Conservation (phyloP, 768 basidiomycete species). For the Suillus clintonianus region DNA sequence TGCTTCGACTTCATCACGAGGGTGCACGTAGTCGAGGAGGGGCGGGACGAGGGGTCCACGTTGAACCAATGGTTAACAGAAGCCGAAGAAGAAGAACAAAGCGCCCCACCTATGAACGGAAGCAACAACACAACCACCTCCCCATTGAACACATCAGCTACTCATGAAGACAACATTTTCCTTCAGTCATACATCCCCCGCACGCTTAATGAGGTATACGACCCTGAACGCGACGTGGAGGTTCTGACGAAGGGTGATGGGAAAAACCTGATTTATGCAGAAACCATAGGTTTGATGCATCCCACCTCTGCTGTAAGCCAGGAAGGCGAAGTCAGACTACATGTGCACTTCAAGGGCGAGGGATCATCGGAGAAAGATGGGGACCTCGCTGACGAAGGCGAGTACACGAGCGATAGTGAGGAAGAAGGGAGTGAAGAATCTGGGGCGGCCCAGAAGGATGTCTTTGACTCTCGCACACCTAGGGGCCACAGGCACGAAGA, state of each 20-base stretch:
- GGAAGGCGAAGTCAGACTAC: conserved; percentile 7
- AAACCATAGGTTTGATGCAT: conserved; percentile 78
- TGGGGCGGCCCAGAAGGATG: conserved; percentile 28
- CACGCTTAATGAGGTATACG: conserved; percentile 87
- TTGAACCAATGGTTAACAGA: conserved; percentile 54
- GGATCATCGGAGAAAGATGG: conserved; percentile 19
- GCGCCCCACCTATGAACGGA: conserved; percentile 12
- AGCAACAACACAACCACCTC: conserved; percentile 12
- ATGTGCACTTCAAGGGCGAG: conserved; percentile 20
- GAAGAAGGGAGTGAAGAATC: conserved; percentile 37
- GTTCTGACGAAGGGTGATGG: conserved; percentile 71
- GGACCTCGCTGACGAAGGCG: conserved; percentile 23
- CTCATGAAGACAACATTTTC: conserved; percentile 88
- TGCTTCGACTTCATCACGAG: conserved; percentile 89
- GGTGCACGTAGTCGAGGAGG: conserved; percentile 42
- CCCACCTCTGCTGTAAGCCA: conserved; percentile 20
- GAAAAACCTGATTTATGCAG: conserved; percentile 78
- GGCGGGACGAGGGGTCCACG: conserved; percentile 24
- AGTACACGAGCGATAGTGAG: conserved; percentile 32
- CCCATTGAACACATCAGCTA: conserved; percentile 21
- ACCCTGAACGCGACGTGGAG: conserved; percentile 91
- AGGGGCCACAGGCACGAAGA: conserved; percentile 94
- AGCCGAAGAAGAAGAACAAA: conserved; percentile 22
- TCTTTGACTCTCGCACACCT: conserved; percentile 51
- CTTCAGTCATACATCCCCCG: conserved; percentile 91